Evolutionary conservation across 2,329 filamentous ascomycete genomes (phyloP).

Genomic region (Salinomyces thailandicus): DNA sequence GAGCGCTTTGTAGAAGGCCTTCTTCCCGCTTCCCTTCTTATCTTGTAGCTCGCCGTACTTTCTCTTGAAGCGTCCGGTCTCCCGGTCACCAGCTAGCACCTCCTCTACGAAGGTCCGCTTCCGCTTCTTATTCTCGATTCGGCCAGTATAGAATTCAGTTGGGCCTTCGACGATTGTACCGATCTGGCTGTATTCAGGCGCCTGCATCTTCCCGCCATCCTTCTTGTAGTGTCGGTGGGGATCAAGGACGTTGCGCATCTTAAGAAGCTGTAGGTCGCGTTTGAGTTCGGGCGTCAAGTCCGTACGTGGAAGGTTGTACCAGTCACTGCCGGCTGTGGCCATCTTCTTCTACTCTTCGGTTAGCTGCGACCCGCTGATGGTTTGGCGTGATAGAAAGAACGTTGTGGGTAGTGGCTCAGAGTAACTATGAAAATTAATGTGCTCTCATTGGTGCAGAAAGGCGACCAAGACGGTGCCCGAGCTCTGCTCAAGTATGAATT

Average conservation of each 20-base stretch:
- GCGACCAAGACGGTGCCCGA: slow-evolving; percentile 69
- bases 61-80: slow-evolving; percentile 63
- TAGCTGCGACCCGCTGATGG: slow-evolving; percentile 8
- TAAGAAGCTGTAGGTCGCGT: slow-evolving; percentile 77
- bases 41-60: slow-evolving; percentile 82
- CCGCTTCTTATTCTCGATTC: slow-evolving; percentile 76
- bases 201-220: slow-evolving; percentile 55
- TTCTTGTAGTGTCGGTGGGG: slow-evolving; percentile 89
- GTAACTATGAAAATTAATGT: slow-evolving; percentile 63
- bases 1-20: slow-evolving; percentile 75
- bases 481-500: slow-evolving; percentile 63
- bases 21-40: slow-evolving; percentile 77
- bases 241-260: slow-evolving; percentile 81
- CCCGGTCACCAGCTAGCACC: slow-evolving; percentile 57
- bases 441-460: slow-evolving; percentile 60
- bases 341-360: slow-evolving; percentile 41
- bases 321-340: slow-evolving; percentile 64
- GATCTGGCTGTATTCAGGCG: slow-evolving; percentile 78
- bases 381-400: background rate
- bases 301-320: slow-evolving; percentile 83
- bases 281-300: slow-evolving; percentile 75
- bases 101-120: slow-evolving; percentile 83
- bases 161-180: slow-evolving; percentile 82
- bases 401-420: slow-evolving; percentile 43
- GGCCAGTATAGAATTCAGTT: slow-evolving; percentile 72